phyloP scores from a whole-genome alignment of 805 yeast genomes.

The Candida quercuum region DNA sequence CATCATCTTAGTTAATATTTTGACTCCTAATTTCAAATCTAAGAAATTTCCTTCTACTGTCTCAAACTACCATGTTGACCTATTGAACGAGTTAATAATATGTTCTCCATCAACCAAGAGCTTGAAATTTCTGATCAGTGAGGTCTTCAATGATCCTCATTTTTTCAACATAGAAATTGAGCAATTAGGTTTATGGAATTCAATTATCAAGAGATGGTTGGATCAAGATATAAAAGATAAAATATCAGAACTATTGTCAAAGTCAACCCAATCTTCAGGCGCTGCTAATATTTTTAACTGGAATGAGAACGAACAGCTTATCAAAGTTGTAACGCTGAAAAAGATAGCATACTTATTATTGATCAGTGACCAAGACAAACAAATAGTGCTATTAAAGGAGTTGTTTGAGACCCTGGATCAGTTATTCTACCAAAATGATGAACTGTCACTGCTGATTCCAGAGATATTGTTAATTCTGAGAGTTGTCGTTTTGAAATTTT shows the following conservation, averaged over 20 bases:
- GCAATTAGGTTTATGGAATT: conserved; percentile 42
- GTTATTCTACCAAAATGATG: conserved; percentile 27
- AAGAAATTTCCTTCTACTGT: conserved; percentile 34
- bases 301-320: conserved; percentile 62
- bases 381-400: conserved; percentile 40
- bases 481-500: conserved; percentile 56
- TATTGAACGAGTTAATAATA: conserved; percentile 33
- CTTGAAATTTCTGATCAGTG: conserved; percentile 65
- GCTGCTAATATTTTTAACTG: conserved; percentile 65
- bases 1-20: conserved; percentile 45
- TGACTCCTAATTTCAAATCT: conserved; percentile 48
- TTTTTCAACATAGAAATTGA: conserved; percentile 40
- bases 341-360: conserved; percentile 61
- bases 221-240: conserved; percentile 51
- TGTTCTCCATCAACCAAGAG: conserved; percentile 33
- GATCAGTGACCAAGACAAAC: conserved; percentile 55
- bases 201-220: conserved; percentile 59
- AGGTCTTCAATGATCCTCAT: conserved; percentile 53
- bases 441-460: conserved; percentile 24
- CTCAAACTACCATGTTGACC: conserved; percentile 35
- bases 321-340: conserved; percentile 47
- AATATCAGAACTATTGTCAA: conserved; percentile 42
- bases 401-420: conserved; percentile 44
- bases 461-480: conserved; percentile 58
- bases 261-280: conserved; percentile 37